These are phyloP conservation scores for Rhodotorula sp. DNA, from an alignment of 1,284 basidiomycete genomes.

Conservation along the genomic window DNA sequence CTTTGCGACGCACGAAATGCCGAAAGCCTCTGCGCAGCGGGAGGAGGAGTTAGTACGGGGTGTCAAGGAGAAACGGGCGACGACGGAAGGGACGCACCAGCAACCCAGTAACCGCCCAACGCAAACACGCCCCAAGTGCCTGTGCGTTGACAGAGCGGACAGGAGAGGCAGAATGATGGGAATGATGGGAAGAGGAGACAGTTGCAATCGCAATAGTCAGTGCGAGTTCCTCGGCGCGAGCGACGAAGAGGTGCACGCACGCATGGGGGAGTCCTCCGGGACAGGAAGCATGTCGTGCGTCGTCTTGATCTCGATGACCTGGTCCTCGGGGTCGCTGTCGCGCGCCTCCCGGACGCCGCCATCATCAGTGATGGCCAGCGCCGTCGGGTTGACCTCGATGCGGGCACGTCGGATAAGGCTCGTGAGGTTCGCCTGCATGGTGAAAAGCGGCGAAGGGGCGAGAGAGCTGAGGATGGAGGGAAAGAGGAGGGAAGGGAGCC, in stretches of 20 bases:
- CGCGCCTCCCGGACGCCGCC: slow-evolving; percentile 14
- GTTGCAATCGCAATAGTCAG: background rate
- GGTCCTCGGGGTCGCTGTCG: background rate
- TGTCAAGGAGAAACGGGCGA: background rate
- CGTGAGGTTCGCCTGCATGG: background rate
- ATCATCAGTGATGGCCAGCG: slow-evolving; percentile 1
- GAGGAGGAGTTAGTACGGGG: background rate
- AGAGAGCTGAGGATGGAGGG: background rate
- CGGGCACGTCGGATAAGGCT: background rate
- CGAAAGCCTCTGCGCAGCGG: slow-evolving; percentile 9
- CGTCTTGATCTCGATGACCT: slow-evolving; percentile 2
- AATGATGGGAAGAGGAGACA: background rate
- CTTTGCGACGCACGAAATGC: slow-evolving; percentile 1
- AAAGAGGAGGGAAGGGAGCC: background rate
- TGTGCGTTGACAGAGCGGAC: background rate
- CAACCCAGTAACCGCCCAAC: background rate
- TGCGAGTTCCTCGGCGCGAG: background rate
- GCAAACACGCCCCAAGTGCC: background rate
- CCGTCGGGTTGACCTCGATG: background rate
- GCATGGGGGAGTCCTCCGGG: slow-evolving; percentile 12
- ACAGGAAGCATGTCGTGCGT: slow-evolving; percentile 21
- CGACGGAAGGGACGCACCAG: background rate
- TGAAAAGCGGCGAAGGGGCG: background rate
- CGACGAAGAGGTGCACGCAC: background rate
- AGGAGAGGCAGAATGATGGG: background rate